phyloP scores from a whole-genome alignment of 192 early-diverging fungal genomes.

The Rhizophlyctis rosea region DNA sequence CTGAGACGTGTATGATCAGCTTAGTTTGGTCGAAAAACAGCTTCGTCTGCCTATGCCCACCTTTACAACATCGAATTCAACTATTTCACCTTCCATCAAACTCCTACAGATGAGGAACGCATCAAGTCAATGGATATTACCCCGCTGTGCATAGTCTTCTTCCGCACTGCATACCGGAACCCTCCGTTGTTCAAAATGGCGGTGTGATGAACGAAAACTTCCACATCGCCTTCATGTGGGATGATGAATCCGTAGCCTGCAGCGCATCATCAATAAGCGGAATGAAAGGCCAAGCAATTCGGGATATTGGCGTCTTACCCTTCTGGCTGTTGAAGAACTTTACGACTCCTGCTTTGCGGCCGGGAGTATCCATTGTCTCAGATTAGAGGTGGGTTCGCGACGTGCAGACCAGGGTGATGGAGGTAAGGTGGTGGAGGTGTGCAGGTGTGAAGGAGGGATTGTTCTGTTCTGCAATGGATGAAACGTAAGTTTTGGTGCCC shows the following conservation, averaged over 20 bases:
- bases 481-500: too few species aligned
- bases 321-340: constrained; percentile 88
- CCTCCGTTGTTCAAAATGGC: constrained; percentile 36
- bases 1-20: constrained; percentile 21
- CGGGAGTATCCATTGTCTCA: too few species aligned
- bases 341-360: constrained; percentile 63
- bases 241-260: constrained; percentile 84
- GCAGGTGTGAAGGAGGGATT: too few species aligned
- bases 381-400: too few species aligned
- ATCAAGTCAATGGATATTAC: neutral
- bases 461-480: too few species aligned
- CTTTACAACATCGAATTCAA: constrained; percentile 39
- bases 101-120: constrained; percentile 12
- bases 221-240: constrained; percentile 64
- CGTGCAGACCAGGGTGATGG: too few species aligned
- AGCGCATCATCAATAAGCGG: neutral
- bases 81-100: constrained; percentile 38
- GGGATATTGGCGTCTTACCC: constrained; percentile 28
- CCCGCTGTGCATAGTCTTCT: neutral
- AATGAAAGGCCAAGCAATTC: neutral
- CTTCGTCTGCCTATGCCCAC: constrained; percentile 1
- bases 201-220: constrained; percentile 56
- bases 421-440: too few species aligned
- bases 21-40: neutral
- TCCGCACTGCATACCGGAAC: constrained; percentile 18